phyloP scores from a whole-genome alignment of 208 protist species.

The Leptomonas seymouri region DNA sequence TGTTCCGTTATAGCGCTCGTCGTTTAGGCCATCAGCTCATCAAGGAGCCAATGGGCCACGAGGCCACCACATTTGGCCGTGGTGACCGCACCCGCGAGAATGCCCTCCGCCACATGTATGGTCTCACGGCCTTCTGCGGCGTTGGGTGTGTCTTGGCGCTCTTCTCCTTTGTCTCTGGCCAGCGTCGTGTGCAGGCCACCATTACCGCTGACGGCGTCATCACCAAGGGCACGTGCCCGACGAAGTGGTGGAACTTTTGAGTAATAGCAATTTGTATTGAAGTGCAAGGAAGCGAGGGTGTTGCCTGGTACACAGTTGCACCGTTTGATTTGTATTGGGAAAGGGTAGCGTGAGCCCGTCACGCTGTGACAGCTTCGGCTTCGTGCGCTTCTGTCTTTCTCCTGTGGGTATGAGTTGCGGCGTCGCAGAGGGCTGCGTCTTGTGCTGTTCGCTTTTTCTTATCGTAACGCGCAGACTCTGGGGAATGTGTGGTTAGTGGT shows the following conservation, averaged over 20 bases:
- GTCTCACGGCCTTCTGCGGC: slow-evolving; percentile 43
- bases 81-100: slow-evolving; percentile 62
- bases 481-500: not conserved
- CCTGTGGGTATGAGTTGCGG: too few species aligned
- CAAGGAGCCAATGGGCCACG: slow-evolving; percentile 89
- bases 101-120: slow-evolving; percentile 65
- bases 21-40: slow-evolving; percentile 85
- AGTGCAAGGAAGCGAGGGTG: not conserved
- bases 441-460: not conserved
- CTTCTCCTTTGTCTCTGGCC: slow-evolving; percentile 58
- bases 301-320: not conserved
- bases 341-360: not conserved
- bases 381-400: not conserved
- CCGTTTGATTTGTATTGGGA: not conserved
- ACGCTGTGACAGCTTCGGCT: not conserved
- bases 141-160: slow-evolving; percentile 64
- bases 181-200: slow-evolving; percentile 53
- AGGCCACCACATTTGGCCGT: slow-evolving; percentile 83
- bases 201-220: slow-evolving; percentile 71
- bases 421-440: not conserved
- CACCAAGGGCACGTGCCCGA: slow-evolving; percentile 63
- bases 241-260: slow-evolving; percentile 84
- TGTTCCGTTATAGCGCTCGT: slow-evolving; percentile 62
- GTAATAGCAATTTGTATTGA: not conserved
- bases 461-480: not conserved